phyloP scores from a whole-genome alignment of 2,329 filamentous ascomycete species.

The Chlorencoelia australis region DNA sequence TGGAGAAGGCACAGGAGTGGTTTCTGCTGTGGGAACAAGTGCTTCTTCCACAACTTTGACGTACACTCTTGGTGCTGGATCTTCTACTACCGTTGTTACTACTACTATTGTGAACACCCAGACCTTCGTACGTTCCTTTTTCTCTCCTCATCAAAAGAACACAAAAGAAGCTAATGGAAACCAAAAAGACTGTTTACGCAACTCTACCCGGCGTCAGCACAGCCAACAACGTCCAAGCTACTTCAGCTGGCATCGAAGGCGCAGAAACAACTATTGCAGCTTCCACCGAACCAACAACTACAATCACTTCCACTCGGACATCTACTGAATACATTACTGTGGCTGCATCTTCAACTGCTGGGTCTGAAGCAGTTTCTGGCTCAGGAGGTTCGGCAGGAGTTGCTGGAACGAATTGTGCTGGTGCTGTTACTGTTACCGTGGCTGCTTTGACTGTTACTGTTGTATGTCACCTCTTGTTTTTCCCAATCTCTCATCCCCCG shows the following conservation, averaged over 20 bases:
- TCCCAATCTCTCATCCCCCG: background rate
- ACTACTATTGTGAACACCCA: conserved; percentile 34
- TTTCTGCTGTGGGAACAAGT: background rate
- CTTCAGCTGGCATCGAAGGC: too few relatives aligned
- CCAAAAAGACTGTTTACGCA: conserved; percentile 20
- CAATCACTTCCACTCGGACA: conserved; percentile 12
- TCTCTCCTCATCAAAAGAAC: too few relatives aligned
- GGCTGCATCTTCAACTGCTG: conserved; percentile 5
- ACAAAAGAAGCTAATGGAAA: background rate
- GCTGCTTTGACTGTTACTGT: conserved; percentile 22
- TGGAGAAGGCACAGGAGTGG: too few relatives aligned
- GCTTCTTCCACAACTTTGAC: conserved; percentile 25
- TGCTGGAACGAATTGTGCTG: conserved; percentile 10
- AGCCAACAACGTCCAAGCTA: too few relatives aligned
- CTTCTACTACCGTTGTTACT: conserved; percentile 35
- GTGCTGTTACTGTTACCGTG: conserved; percentile 21
- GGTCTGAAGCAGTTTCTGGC: conserved; percentile 1
- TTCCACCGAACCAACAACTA: conserved; percentile 8
- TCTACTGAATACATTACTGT: conserved; percentile 14
- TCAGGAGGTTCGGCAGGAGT: conserved; percentile 2
- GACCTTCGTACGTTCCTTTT: conserved; percentile 16
- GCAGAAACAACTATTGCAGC: background rate
- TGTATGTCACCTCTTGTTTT: conserved; percentile 14
- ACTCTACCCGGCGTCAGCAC: conserved; percentile 9
- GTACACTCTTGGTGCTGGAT: conserved; percentile 31